Evolutionary conservation across 2,329 filamentous ascomycete genomes (phyloP).

Genomic region (Rugonectria rugulosa): DNA sequence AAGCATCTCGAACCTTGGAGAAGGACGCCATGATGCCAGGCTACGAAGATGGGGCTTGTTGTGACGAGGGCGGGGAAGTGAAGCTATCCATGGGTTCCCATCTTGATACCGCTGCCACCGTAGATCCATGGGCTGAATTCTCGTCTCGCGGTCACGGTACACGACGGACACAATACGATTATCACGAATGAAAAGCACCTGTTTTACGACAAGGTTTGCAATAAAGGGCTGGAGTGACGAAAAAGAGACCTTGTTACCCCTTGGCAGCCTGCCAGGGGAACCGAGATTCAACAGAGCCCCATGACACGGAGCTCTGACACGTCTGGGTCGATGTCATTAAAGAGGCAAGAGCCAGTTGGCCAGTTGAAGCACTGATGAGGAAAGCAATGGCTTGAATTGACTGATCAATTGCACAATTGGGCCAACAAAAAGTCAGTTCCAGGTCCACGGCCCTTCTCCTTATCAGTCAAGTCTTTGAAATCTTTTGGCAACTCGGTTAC

Average conservation of each 20-base stretch:
- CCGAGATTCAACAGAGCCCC: slow-evolving; percentile 27
- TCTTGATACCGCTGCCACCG: not conserved
- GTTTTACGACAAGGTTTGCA: not conserved
- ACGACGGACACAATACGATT: not conserved
- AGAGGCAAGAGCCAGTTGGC: too few species aligned
- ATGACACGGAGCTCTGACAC: slow-evolving; percentile 17
- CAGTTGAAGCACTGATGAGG: slow-evolving; percentile 17
- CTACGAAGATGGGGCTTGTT: not conserved
- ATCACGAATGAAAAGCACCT: not conserved
- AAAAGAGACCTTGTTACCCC: slow-evolving; percentile 1
- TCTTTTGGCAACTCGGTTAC: not conserved
- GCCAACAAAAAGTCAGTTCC: too few species aligned
- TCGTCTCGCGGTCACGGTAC: not conserved
- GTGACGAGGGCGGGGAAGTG: not conserved
- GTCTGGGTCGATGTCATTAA: slow-evolving; percentile 10
- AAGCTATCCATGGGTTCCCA: slow-evolving; percentile 1
- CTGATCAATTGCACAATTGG: slow-evolving; percentile 12
- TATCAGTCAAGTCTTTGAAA: not conserved
- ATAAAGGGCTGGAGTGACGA: not conserved
- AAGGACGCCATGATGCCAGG: not conserved
- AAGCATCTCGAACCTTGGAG: not conserved
- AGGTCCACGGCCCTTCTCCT: not conserved
- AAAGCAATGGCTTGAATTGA: slow-evolving; percentile 9
- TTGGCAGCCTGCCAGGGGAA: slow-evolving; percentile 19
- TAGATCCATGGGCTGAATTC: not conserved